These are phyloP conservation scores for Stylonectria norvegica DNA, from an alignment of 2,329 filamentous ascomycete species.

Conservation along the genomic window DNA sequence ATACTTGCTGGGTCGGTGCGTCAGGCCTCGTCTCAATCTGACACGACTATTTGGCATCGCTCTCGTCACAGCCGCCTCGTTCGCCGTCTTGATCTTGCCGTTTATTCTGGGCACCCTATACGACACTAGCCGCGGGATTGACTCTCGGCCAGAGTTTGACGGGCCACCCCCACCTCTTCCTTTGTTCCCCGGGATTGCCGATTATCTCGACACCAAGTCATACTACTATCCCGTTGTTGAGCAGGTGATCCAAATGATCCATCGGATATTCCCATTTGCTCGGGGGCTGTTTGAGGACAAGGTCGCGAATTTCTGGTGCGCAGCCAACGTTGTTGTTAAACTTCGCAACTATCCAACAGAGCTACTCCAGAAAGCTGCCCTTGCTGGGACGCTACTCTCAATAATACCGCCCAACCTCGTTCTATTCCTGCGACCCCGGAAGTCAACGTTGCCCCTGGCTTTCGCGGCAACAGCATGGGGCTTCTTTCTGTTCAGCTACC, in stretches of 20 bases:
- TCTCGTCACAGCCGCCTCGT: constrained; percentile 67
- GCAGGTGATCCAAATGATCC: constrained; percentile 77
- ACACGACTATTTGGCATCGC: constrained; percentile 72
- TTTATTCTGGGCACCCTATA: constrained; percentile 69
- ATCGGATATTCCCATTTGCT: constrained; percentile 93
- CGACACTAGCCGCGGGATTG: constrained; percentile 62
- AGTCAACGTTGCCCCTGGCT: constrained; percentile 72
- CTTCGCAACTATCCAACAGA: constrained; percentile 69
- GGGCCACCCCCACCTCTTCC: constrained; percentile 61
- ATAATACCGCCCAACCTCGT: constrained; percentile 78
- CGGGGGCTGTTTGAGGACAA: constrained; percentile 98
- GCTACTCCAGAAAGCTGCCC: constrained; percentile 71
- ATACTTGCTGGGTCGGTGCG: constrained; percentile 81
- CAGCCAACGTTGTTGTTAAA: constrained; percentile 85
- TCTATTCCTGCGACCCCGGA: constrained; percentile 74
- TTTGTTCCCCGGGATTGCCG: constrained; percentile 55
- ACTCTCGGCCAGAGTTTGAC: constrained; percentile 53
- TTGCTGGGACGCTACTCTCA: constrained; percentile 69
- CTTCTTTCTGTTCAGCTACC: constrained; percentile 96
- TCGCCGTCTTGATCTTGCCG: constrained; percentile 71
- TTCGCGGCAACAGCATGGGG: constrained; percentile 88
- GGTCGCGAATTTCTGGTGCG: constrained; percentile 97
- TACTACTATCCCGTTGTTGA: constrained; percentile 72
- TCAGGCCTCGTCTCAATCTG: constrained; percentile 69
- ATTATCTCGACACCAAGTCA: constrained; percentile 60